Evolutionary conservation across 164 flowering plant species (phyloP), one percentile per base, ranked within the genome.

Genomic region (Annona squamosa): DNA sequence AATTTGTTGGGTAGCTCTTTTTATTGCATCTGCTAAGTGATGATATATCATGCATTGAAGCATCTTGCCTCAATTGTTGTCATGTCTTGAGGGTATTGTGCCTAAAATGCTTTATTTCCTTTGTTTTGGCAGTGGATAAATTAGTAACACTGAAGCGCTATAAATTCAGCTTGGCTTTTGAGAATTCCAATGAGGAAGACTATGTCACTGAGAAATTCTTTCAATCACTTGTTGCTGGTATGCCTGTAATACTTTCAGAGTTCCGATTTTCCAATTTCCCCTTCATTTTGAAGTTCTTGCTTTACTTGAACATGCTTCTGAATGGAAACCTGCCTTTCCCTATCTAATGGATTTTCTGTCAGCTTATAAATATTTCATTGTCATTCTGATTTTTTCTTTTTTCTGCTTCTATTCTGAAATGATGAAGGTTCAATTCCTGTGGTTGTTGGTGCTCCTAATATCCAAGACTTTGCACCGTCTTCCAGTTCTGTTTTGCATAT

Each of bases 221-320:
- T 83, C 99, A 96, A 83, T 91, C 99, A 73, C 98, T 95, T 74
- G 98, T 95, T 81, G 97, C 99, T 74, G 99, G 99, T 95, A 89
- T 69, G 73, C 6, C 5, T 37, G 1, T 19, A 59, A 4, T 19
- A 48, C 26, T 48, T 18, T 46, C 18, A 44, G 3, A 66, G 5
- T 66, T 64, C 6, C 46, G 9, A 4, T n/a, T 12, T 26, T 66
- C 17, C 1, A 10, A 4, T 66, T 66, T 64, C 67, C 43, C 46
- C 43, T 66, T 66, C 68, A 66, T 66, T 66, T 66, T 41, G 46
- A 6, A 16, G 59, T 9, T 52, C 13, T 16, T 9, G 59, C 13
- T 52, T 52, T 10, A 2, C 13, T 17, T 66, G 43, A 66, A 37
- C 3, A 10, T 13, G 37, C 37, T 10, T 17, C 42, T 43, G 9